Conservation (phyloP, 169 alveolate genomes). For the Besnoitia besnoiti region DNA sequence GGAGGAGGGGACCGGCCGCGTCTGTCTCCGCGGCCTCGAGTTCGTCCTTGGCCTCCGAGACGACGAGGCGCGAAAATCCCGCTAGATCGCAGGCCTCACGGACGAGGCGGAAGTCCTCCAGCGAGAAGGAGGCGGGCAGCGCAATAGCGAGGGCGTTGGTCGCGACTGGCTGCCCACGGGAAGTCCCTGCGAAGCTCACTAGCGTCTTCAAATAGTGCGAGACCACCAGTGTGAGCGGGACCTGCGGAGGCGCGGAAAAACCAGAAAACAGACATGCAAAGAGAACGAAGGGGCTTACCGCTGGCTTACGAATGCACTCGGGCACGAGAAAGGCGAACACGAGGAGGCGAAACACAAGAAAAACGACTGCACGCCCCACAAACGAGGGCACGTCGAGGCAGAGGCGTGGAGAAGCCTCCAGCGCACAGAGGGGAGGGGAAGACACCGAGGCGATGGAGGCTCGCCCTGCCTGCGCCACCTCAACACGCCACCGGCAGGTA, state of each 20-base stretch:
- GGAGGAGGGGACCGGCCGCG: not conserved
- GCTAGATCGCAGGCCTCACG: not conserved
- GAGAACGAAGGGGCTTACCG: not conserved
- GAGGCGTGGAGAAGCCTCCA: no score
- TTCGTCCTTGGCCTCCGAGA: not conserved
- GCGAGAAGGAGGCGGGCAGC: not conserved
- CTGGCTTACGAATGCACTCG: not conserved
- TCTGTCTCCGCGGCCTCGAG: not conserved
- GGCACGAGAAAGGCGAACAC: not conserved
- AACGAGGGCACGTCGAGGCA: no score
- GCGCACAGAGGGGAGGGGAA: no score
- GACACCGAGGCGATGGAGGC: no score
- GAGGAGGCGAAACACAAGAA: no score
- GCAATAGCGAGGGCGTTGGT: not conserved
- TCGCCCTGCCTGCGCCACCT: no score
- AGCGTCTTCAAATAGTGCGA: constrained; percentile 1
- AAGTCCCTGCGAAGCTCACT: constrained; percentile 24
- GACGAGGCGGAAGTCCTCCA: not conserved
- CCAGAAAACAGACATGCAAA: not conserved
- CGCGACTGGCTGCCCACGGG: not conserved
- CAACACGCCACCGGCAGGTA: no score
- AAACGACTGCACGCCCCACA: no score
- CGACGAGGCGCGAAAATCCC: not conserved
- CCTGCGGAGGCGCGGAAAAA: not conserved
- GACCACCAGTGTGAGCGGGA: not conserved